A percentile compares a stretch with the other conserved stretches of the same genome.
These are phyloP conservation scores for Globisporangium carolinianum DNA, from an alignment of 352 stramenopile species.

Conservation along the genomic window DNA sequence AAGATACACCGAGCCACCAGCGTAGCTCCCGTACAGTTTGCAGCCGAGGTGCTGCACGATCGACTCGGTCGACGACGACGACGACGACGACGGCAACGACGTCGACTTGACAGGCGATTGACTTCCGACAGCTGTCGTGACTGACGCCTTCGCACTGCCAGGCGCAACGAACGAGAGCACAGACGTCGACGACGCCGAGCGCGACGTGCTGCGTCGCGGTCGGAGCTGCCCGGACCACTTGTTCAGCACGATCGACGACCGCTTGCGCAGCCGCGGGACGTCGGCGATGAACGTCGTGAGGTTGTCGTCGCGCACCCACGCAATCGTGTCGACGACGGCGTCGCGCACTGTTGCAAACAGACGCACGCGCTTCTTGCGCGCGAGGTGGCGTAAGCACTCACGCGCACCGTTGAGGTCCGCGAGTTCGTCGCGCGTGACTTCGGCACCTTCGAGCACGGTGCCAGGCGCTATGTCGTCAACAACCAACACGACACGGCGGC, in stretches of 20 bases:
- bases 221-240: conserved; percentile 51
- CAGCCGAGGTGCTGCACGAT: conserved; percentile 39
- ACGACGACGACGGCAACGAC: conserved; percentile 1
- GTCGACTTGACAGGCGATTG: conserved; percentile 1
- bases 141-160: conserved; percentile 2
- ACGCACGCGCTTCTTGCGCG: conserved; percentile 31
- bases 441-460: conserved; percentile 39
- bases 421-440: conserved; percentile 49
- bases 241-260: conserved; percentile 72
- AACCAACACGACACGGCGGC: conserved; percentile 67
- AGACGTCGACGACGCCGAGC: conserved; percentile 54
- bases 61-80: conserved; percentile 15
- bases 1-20: conserved; percentile 57
- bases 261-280: conserved; percentile 54
- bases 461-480: conserved; percentile 67
- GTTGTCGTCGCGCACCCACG: conserved; percentile 44
- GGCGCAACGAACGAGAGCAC: conserved; percentile 36
- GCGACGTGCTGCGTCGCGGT: conserved; percentile 39
- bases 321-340: conserved; percentile 42
- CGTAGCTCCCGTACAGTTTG: conserved; percentile 37
- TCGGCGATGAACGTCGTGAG: conserved; percentile 32
- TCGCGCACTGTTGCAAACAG: conserved; percentile 44
- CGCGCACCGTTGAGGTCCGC: conserved; percentile 79
- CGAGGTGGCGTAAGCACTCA: conserved; percentile 68
- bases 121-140: not conserved